phyloP scores from a whole-genome alignment of 2,329 filamentous ascomycete species.

The Monosporascus cannonballus region DNA sequence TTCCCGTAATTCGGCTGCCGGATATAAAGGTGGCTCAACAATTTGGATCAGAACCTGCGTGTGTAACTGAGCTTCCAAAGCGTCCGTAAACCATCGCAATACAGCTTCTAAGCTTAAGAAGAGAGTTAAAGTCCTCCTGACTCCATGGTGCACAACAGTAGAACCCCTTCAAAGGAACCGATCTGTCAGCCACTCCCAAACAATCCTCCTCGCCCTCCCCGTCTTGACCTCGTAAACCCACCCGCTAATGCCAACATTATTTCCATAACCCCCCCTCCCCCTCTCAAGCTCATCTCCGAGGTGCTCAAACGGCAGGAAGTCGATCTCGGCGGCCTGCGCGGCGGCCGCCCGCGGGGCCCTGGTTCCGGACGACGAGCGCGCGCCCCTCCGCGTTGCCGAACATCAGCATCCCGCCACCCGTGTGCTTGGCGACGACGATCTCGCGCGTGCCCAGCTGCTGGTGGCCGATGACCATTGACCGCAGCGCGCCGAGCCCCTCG shows the following conservation, averaged over 20 bases:
- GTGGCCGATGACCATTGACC: constrained; percentile 71
- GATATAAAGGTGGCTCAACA: too few relatives aligned
- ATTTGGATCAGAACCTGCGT: too few relatives aligned
- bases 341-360: constrained; percentile 46
- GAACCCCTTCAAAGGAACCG: not conserved
- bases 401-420: constrained; percentile 66
- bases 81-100: too few relatives aligned
- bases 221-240: constrained; percentile 77
- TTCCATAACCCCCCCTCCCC: too few relatives aligned
- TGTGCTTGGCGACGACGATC: constrained; percentile 70
- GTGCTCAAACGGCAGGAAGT: constrained; percentile 62
- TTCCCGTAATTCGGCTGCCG: too few relatives aligned
- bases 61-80: too few relatives aligned
- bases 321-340: constrained; percentile 37
- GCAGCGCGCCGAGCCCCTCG: constrained; percentile 60
- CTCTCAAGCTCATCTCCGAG: constrained; percentile 55
- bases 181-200: constrained; percentile 16
- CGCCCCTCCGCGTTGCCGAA: constrained; percentile 56
- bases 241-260: constrained; percentile 57
- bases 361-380: constrained; percentile 50
- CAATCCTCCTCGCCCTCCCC: constrained; percentile 51
- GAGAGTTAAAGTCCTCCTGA: too few relatives aligned
- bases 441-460: constrained; percentile 72
- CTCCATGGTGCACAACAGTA: too few relatives aligned
- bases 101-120: too few relatives aligned